Base-by-base conservation (phyloP, 352 stramenopile species). In the Phytopythium litorale region DNA sequence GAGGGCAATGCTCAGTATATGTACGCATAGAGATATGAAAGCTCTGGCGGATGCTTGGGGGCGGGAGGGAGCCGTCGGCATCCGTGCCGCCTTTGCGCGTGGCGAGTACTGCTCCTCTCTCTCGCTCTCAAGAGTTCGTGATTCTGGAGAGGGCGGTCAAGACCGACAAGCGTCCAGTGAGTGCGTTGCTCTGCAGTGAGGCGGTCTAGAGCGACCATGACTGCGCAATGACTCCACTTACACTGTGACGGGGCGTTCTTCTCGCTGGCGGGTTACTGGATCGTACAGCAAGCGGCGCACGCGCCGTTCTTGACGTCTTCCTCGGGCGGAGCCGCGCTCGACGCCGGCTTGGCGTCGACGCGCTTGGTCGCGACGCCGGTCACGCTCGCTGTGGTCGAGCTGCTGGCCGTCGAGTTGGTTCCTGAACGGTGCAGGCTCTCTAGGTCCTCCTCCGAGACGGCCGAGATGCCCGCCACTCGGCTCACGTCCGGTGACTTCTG, bases 401-500 rank as follows among this genome's bases (percentile, higher is more conserved):
- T 49, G 58, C 28, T 68, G n/a, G 62, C 48, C 43, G 56, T 53
- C 9, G 48, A 55, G 21, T 38, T 40, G 7, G 58, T 57, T 49
- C 50, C 59, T 18, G 37, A 37, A 48, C 58, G 66, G 53, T 66
- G 35, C 40, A 60, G 51, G 33, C 32, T 71, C 62, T 81, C 66
- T 66, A 76, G 70, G 53, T 77, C 66, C 40, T 84, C 73, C 7
- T 72, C 62, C 4, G 75, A 58, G 18, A 72, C 67, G 33, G 73
- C 65, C 18, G 73, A 72, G 50, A 79, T 66, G 51, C 70, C 75
- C 32, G 61, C 63, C 23, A 76, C 60, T 54, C 72, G 75, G 51
- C 54, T 77, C 30, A 81, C 69, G 33, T 82, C 77, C 35, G 81
- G 79, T 7, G 83, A 89, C 58, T 92, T 91, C 65, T 92, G 84